phyloP scores from a whole-genome alignment of 306 rosid species.

The Cucurbita argyrosperma region DNA sequence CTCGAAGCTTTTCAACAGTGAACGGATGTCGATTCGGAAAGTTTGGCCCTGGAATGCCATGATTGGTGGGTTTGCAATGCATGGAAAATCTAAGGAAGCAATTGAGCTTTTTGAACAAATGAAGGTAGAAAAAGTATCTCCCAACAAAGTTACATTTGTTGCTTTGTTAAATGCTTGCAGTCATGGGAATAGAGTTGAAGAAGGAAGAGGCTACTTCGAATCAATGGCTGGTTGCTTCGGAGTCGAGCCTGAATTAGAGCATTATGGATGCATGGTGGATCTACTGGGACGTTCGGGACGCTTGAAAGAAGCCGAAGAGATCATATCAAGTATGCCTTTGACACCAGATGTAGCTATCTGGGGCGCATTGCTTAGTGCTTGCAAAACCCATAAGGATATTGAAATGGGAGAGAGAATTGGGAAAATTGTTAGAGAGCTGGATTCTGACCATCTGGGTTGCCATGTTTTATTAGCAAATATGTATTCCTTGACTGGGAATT shows the following conservation, averaged over 20 bases:
- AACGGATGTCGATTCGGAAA: not conserved
- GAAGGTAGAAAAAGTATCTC: constrained; percentile 34
- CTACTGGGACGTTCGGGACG: constrained; percentile 48
- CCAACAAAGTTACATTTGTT: constrained; percentile 50
- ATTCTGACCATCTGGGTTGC: constrained; percentile 46
- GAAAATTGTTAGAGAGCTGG: constrained; percentile 28
- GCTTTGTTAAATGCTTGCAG: constrained; percentile 55
- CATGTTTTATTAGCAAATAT: constrained; percentile 44
- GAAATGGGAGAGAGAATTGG: constrained; percentile 43
- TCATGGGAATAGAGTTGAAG: constrained; percentile 47
- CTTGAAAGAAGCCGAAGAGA: constrained; percentile 42
- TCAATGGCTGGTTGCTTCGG: constrained; percentile 39
- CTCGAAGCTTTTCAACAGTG: constrained; percentile 21
- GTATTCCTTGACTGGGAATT: constrained; percentile 45
- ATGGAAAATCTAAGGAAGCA: constrained; percentile 48
- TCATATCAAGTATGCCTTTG: constrained; percentile 44
- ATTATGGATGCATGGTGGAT: constrained; percentile 68
- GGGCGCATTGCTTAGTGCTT: constrained; percentile 53
- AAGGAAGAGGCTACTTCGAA: constrained; percentile 35
- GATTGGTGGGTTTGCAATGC: constrained; percentile 65
- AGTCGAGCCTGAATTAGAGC: constrained; percentile 36
- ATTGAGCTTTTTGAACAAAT: constrained; percentile 33
- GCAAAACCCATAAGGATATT: constrained; percentile 53
- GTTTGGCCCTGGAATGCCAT: constrained; percentile 75
- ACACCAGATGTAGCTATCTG: constrained; percentile 46